Conservation (phyloP, 805 yeast genomes). For the Lipomyces mesembrius region DNA sequence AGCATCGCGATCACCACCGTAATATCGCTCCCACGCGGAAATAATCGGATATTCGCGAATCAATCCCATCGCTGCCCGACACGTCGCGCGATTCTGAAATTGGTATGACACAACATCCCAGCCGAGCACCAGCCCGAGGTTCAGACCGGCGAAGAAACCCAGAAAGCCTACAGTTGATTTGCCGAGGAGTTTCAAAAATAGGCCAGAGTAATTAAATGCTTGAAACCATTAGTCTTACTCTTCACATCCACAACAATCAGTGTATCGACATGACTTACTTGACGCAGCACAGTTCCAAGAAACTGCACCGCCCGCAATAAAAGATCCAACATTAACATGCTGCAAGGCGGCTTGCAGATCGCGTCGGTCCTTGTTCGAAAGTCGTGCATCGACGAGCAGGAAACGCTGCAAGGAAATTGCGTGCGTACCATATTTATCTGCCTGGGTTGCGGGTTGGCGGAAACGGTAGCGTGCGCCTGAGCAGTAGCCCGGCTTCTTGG, state of each 20-base stretch:
- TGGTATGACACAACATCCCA: conserved; percentile 16
- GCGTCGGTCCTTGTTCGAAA: conserved; percentile 15
- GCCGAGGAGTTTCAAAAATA: conserved; percentile 8
- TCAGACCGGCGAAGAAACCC: conserved; percentile 26
- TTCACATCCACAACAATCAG: not conserved
- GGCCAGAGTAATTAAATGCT: conserved; percentile 11
- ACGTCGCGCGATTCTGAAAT: conserved; percentile 12
- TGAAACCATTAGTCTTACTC: not conserved
- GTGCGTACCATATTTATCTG: not conserved
- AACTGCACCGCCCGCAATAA: conserved; percentile 17
- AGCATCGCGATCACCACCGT: conserved; percentile 20
- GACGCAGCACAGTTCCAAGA: conserved; percentile 6
- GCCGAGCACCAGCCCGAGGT: conserved; percentile 23
- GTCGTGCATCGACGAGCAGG: conserved; percentile 17
- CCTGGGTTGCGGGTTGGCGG: not conserved
- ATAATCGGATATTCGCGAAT: conserved; percentile 17
- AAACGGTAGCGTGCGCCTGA: not conserved
- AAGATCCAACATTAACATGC: conserved; percentile 22
- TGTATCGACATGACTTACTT: not conserved
- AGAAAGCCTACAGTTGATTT: conserved; percentile 15
- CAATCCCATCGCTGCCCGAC: conserved; percentile 19
- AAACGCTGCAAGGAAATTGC: conserved; percentile 13
- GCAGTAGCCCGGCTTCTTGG: not conserved
- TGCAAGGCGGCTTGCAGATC: conserved; percentile 15
- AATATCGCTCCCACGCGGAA: conserved; percentile 29